Percentiles rank a stretch among this genome's conserved stretches.
phyloP scores from a whole-genome alignment of 257 asterid species.

The Craterostigma plantagineum region DNA sequence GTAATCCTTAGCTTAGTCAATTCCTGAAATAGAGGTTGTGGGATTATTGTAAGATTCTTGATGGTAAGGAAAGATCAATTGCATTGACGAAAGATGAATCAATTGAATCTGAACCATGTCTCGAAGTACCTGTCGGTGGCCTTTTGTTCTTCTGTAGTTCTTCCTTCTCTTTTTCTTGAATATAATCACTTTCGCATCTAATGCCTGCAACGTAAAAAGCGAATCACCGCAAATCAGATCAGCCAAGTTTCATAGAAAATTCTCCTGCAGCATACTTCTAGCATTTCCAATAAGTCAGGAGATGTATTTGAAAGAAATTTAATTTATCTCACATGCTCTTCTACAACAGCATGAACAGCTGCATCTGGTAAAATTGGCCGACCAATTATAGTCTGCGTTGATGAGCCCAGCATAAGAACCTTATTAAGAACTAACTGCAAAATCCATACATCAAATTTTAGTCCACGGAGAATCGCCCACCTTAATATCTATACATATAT shows the following conservation, averaged over 20 bases:
- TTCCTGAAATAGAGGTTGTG: slow-evolving; percentile 30
- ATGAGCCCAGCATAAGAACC: slow-evolving; percentile 83
- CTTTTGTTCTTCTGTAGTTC: slow-evolving; percentile 79
- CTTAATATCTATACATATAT: slow-evolving; percentile 2
- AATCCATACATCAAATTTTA: slow-evolving; percentile 9
- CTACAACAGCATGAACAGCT: slow-evolving; percentile 90
- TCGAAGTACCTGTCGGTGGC: slow-evolving; percentile 74
- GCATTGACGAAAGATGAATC: neutral
- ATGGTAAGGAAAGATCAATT: neutral
- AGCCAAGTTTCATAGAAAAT: neutral
- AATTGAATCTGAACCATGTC: slow-evolving; percentile 1
- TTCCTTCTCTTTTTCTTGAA: slow-evolving; percentile 96
- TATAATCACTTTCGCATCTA: slow-evolving; percentile 84
- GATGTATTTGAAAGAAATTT: neutral
- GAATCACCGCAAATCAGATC: neutral
- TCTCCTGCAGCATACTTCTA: no score
- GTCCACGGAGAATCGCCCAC: slow-evolving; percentile 2
- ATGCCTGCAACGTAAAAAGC: slow-evolving; percentile 31
- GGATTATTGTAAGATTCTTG: neutral
- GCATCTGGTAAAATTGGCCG: slow-evolving; percentile 86
- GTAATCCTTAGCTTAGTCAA: slow-evolving; percentile 78
- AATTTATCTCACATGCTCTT: slow-evolving; percentile 72
- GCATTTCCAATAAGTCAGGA: neutral
- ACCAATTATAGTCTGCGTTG: slow-evolving; percentile 63
- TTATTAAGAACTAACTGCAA: slow-evolving; percentile 60